Conservation (phyloP, 345 rosid species). For the Passiflora organensis region DNA sequence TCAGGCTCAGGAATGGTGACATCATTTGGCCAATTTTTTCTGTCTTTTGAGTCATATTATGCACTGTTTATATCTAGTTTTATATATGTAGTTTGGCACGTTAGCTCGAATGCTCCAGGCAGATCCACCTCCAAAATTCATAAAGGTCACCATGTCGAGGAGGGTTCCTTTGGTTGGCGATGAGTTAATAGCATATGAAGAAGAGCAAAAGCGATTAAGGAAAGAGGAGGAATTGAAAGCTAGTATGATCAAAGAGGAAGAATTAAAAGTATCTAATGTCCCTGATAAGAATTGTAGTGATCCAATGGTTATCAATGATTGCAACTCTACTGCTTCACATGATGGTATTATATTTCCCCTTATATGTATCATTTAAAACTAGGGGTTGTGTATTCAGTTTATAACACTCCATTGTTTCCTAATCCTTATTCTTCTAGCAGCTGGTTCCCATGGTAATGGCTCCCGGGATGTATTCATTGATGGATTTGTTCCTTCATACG, state of each 20-base stretch:
- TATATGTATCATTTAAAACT: conserved; percentile 5
- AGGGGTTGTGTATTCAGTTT: background rate
- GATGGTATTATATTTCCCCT: conserved; percentile 53
- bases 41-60: background rate
- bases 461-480: conserved; percentile 76
- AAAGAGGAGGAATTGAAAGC: conserved; percentile 91
- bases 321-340: conserved; percentile 34
- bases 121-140: conserved; percentile 97
- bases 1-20: background rate
- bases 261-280: conserved; percentile 51
- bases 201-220: conserved; percentile 81
- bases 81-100: conserved; percentile 68
- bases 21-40: background rate
- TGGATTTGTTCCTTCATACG: conserved; percentile 84
- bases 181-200: conserved; percentile 92
- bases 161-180: conserved; percentile 98
- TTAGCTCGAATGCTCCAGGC: conserved; percentile 98
- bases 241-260: conserved; percentile 81
- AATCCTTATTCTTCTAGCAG: conserved; percentile 31
- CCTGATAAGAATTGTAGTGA: conserved; percentile 59
- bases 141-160: conserved; percentile 86
- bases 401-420: conserved; percentile 8
- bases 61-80: conserved; percentile 7
- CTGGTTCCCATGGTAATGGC: conserved; percentile 52
- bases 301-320: conserved; percentile 73